Base-by-base conservation (phyloP, 768 basidiomycete genomes). In the Galerina sulciceps region DNA sequence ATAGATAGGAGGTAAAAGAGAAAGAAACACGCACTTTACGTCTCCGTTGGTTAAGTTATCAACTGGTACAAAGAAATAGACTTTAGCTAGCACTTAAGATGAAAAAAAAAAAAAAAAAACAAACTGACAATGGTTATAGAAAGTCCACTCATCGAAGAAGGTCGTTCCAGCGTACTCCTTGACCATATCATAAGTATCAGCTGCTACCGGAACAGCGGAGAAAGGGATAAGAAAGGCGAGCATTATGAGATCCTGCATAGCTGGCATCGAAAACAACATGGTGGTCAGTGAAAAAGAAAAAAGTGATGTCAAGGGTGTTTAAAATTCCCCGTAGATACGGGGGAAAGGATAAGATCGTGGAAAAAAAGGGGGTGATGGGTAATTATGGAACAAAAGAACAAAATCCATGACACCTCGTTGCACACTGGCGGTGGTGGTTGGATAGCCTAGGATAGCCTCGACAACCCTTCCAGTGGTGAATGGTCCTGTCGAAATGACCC, bases 21-120 rank as follows among this genome's bases (percentile, higher is more conserved):
- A 17, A 4, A 10, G n/a, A 17, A 8, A 37, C 42, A 6, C 74
- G 47, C 63, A 87, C 82, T 76, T 77, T 14, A 76, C 80, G 68
- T 90, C 84, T 56, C 88, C 87, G 57, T 86, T 86, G 15, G 88
- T 90, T 3, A 89, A 73, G 63, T 90, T 88, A 69, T 91, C 90
- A 57, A 77, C 86, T 90, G 60, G 8, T 5, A 31, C 18, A 51
- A 40, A 47, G 37, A 17, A 34, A 22, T 37, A 15, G 58, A 41
- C 17, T 35, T 62, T 17, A 45, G 6, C 37, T 46, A 26, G n/a
- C n/a, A n/a, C n/a, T n/a, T 26, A 38, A 56, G 35, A 10, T n/a
- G 22, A 8, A 42, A 4, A 47, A 51, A 37, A 41, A 31, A 13
- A 3, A 55, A 23, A 22, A 41, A 31, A 13, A 3, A 55, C 22